Evolutionary conservation across 371 early-diverging fungal genomes (phyloP).

Genomic region (Syncephalastrum monosporum): DNA sequence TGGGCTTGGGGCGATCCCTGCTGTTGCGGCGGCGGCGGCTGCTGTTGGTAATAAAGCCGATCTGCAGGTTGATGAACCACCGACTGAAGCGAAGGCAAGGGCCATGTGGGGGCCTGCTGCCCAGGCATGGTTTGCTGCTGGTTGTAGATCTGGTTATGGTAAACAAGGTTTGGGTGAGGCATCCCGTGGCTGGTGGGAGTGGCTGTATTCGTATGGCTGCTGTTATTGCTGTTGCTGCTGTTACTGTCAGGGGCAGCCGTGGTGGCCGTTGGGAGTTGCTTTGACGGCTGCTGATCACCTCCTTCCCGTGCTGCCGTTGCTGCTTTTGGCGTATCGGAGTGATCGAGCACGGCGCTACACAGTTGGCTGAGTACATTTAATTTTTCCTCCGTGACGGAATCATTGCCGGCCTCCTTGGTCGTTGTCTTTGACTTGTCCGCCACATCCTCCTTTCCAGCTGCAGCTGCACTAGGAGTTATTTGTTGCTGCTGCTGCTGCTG

Average conservation of each 20-base stretch:
- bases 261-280: too few relatives aligned
- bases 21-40: too few relatives aligned
- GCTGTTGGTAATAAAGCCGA: too few relatives aligned
- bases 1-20: too few relatives aligned
- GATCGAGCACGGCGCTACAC: constrained; percentile 45
- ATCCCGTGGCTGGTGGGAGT: constrained; percentile 2
- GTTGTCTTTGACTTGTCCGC: too few relatives aligned
- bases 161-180: background rate
- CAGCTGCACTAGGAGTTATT: too few relatives aligned
- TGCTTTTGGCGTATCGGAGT: constrained; percentile 16
- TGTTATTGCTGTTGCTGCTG: constrained; percentile 23
- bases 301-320: constrained; percentile 1
- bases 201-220: constrained; percentile 9
- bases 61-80: constrained; percentile 5
- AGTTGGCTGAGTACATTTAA: constrained; percentile 41
- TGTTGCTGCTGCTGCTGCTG: too few relatives aligned
- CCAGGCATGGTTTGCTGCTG: constrained; percentile 13
- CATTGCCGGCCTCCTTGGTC: too few relatives aligned
- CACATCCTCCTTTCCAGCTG: too few relatives aligned
- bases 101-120: constrained; percentile 11
- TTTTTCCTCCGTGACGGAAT: too few relatives aligned
- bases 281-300: too few relatives aligned
- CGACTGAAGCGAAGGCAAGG: constrained; percentile 14
- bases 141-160: constrained; percentile 21
- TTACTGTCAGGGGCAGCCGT: constrained; percentile 7